A percentile compares a stretch with the other conserved stretches of the same genome.
Conservation (phyloP, 495 filamentous ascomycete species). For the Penicillium arizonense region DNA sequence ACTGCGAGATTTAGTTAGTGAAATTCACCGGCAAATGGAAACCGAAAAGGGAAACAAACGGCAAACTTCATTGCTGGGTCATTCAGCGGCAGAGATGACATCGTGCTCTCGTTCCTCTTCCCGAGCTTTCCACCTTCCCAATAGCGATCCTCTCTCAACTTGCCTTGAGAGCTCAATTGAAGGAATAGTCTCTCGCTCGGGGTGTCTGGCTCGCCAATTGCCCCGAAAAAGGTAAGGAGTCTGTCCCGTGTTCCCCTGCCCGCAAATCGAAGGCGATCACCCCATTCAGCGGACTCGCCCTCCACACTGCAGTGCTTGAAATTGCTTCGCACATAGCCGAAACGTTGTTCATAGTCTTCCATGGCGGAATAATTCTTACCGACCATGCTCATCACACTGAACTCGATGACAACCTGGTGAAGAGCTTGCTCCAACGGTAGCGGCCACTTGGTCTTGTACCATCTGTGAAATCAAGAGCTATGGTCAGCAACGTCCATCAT, state of each 20-base stretch:
- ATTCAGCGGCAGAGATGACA: slow-evolving; percentile 45
- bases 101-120: slow-evolving; percentile 14
- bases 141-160: background rate
- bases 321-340: background rate
- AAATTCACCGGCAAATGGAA: background rate
- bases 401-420: slow-evolving; percentile 48
- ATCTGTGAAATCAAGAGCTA: slow-evolving; percentile 13
- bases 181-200: too few species aligned
- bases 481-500: slow-evolving; percentile 2
- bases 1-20: slow-evolving; percentile 42
- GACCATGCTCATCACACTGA: slow-evolving; percentile 36
- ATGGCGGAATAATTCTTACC: slow-evolving; percentile 27
- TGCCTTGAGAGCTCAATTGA: background rate
- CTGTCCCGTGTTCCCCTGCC: slow-evolving; percentile 25
- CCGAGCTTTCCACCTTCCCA: background rate
- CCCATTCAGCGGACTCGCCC: slow-evolving; percentile 22
- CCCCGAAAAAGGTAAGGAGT: slow-evolving; percentile 10
- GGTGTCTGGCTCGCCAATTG: too few species aligned
- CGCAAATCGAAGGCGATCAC: slow-evolving; percentile 31
- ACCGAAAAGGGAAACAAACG: slow-evolving; percentile 47
- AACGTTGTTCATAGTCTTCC: slow-evolving; percentile 29
- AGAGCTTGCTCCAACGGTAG: slow-evolving; percentile 23
- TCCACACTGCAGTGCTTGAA: slow-evolving; percentile 12
- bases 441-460: slow-evolving; percentile 8
- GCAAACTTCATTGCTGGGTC: slow-evolving; percentile 68